These are phyloP conservation scores for Lanmaoa pseudosensibilis DNA, from an alignment of 768 basidiomycete species.

Conservation along the genomic window DNA sequence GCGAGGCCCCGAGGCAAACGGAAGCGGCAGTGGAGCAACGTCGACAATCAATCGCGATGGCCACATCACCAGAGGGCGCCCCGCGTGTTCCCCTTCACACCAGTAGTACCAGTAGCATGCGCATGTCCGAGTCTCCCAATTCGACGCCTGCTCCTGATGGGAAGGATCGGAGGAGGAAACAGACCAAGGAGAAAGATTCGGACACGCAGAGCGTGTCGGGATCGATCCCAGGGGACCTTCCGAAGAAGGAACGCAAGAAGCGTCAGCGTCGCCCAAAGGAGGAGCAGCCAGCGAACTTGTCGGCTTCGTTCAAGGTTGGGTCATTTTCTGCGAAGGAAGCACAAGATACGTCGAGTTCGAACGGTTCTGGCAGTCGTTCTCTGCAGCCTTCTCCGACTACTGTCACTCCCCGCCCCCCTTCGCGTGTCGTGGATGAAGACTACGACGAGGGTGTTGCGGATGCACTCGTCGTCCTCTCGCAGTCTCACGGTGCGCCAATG, in stretches of 20 bases:
- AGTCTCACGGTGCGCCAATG: slow-evolving; percentile 31
- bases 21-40: slow-evolving; percentile 35
- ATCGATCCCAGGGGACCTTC: slow-evolving; percentile 37
- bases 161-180: slow-evolving; percentile 47
- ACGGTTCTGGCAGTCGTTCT: slow-evolving; percentile 59
- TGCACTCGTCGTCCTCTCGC: slow-evolving; percentile 71
- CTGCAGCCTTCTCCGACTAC: slow-evolving; percentile 73
- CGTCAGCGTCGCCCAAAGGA: slow-evolving; percentile 47
- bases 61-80: slow-evolving; percentile 47
- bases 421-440: slow-evolving; percentile 82
- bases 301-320: slow-evolving; percentile 34
- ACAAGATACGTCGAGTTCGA: slow-evolving; percentile 67
- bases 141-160: slow-evolving; percentile 41
- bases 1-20: slow-evolving; percentile 40
- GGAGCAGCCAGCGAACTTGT: slow-evolving; percentile 36
- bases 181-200: slow-evolving; percentile 51
- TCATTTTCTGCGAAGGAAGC: slow-evolving; percentile 42
- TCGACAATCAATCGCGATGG: slow-evolving; percentile 39
- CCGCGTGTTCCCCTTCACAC: slow-evolving; percentile 31
- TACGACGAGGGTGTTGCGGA: slow-evolving; percentile 94
- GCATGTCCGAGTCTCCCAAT: slow-evolving; percentile 63
- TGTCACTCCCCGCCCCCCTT: slow-evolving; percentile 56
- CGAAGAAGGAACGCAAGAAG: slow-evolving; percentile 61
- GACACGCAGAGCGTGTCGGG: slow-evolving; percentile 35
- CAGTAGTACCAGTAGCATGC: slow-evolving; percentile 33